Conservation (phyloP, 1,284 basidiomycete genomes). For the Tausonia pullulans region DNA sequence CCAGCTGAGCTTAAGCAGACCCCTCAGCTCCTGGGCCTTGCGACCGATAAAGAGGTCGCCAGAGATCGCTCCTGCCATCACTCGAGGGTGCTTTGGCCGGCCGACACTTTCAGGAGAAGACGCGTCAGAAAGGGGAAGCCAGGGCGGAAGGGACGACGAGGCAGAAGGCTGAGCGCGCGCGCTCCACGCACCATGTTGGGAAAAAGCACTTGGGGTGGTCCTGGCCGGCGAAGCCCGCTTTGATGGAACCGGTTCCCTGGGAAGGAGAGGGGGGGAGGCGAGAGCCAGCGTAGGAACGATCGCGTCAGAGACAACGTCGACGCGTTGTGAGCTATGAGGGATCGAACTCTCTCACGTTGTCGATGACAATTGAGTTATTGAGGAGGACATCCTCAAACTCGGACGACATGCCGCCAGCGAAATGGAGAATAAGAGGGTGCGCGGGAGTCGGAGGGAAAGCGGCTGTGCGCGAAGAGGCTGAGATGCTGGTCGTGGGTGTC, state of each 20-base stretch:
- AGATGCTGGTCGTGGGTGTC: too few species aligned
- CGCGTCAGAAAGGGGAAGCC: not conserved
- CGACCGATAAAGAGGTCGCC: conserved; percentile 88
- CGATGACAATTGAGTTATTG: conserved; percentile 88
- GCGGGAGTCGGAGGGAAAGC: conserved; percentile 27
- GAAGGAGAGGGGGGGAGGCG: not conserved
- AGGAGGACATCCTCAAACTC: conserved; percentile 57
- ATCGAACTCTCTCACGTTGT: conserved; percentile 59
- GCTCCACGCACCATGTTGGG: conserved; percentile 77
- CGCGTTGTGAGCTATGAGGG: conserved; percentile 15
- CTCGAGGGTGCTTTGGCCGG: conserved; percentile 84
- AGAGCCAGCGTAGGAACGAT: conserved; percentile 1
- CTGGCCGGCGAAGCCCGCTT: conserved; percentile 93
- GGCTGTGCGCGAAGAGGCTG: too few species aligned
- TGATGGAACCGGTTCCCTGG: conserved; percentile 92
- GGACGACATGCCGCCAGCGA: conserved; percentile 27
- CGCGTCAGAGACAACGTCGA: not conserved
- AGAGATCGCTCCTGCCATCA: conserved; percentile 91
- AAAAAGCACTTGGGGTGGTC: conserved; percentile 98
- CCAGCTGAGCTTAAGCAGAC: conserved; percentile 90
- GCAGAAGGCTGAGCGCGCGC: not conserved
- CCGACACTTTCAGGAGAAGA: conserved; percentile 58
- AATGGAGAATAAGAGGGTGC: conserved; percentile 73
- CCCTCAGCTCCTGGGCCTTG: conserved; percentile 85
- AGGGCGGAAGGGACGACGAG: not conserved